Evolutionary conservation across 345 rosid species (phyloP), one percentile per base, ranked within the genome.

Genomic region (Brassica incana): DNA sequence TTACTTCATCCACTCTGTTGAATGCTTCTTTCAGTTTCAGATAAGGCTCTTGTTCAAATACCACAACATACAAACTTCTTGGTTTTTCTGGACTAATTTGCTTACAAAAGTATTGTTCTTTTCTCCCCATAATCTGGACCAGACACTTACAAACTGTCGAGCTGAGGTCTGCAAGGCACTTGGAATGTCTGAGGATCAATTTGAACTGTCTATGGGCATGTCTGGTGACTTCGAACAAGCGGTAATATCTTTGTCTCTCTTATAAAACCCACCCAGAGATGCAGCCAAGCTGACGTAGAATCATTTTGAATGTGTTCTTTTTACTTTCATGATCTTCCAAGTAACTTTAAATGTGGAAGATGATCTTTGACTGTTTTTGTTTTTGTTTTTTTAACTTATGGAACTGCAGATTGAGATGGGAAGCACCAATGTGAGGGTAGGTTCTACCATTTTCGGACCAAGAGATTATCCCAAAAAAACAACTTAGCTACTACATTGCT

Each of bases 171-270:
- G 97, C 88, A 87, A 92, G 91, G 95, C 87, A 25, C 90, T 94
- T 16, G 89, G 90, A 77, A 82, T 88, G 83, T 62, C 76, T 36
- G 97, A 88, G 89, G 88, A 88, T 71, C 84, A 87, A 27, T 91
- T 90, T 73, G 97, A 94, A 84, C 87, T 94, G 38, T 94, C 98
- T 10, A 94, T 92, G 97, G 97, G 97, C 82, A 94, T 94, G 98
- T 94, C 97, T 0, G 86, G 91, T 71, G 98, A 94, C 80, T 94
- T 89, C 72, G 97, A 94, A 89, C 87, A 77, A 88, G 98, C 97
- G 40, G 97, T 92, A 84, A 78, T 82, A 25, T 66, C 32, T 76
- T 50, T 61, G 6, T 74, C 79, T 69, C 33, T 63, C 40, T 43
- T 59, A 61, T 18, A 65, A 65, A 7, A 16, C 62, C 5, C 65